phyloP scores from a whole-genome alignment of 192 early-diverging fungal genomes.

The Backusella tuberculispora region DNA sequence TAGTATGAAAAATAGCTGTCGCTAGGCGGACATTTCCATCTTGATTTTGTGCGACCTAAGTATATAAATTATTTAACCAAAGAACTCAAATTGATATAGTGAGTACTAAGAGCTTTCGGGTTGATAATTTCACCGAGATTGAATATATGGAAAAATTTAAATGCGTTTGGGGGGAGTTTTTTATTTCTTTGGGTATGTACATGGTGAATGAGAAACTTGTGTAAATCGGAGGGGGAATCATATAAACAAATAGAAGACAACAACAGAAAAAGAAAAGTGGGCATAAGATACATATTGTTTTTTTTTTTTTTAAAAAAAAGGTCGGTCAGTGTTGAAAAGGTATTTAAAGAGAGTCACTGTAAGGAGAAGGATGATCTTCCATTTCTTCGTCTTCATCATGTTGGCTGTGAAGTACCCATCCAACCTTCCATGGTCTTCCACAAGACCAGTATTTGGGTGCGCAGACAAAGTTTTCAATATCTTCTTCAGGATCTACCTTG shows the following conservation, averaged over 20 bases:
- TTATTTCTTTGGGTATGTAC: background rate
- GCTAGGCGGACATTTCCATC: background rate
- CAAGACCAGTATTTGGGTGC: conserved; percentile 46
- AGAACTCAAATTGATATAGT: background rate
- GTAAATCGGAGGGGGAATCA: no score
- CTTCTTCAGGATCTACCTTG: conserved; percentile 35
- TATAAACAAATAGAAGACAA: no score
- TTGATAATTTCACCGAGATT: background rate
- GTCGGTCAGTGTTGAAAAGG: background rate
- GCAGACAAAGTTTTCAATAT: conserved; percentile 45
- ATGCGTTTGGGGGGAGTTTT: background rate
- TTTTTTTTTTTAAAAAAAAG: background rate
- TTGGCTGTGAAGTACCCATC: conserved; percentile 40
- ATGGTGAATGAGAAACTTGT: no score
- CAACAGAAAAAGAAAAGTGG: no score
- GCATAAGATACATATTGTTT: background rate
- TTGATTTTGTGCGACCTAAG: background rate
- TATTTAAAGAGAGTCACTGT: conserved; percentile 7
- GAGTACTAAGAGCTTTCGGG: background rate
- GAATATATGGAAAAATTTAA: background rate
- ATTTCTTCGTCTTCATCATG: conserved; percentile 29
- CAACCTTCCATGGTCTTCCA: conserved; percentile 44
- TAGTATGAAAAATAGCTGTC: background rate
- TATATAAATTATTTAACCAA: conserved; percentile 7
- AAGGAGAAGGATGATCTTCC: conserved; percentile 13